phyloP scores from a whole-genome alignment of 371 early-diverging fungal species.

The Rhizopus arrhizus region DNA sequence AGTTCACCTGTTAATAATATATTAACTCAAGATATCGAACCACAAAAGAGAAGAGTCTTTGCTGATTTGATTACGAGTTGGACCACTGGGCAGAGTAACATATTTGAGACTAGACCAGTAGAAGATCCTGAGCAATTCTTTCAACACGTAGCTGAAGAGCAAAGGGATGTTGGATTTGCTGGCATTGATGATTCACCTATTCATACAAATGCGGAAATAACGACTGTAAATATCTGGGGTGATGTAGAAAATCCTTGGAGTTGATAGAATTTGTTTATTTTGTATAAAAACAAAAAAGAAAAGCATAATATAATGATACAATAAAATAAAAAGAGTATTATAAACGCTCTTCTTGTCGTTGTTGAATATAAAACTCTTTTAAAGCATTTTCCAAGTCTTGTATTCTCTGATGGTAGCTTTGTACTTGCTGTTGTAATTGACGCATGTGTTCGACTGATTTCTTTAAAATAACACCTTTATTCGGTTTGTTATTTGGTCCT shows the following conservation, averaged over 20 bases:
- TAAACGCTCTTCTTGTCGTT: neutral
- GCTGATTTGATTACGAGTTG: conserved; percentile 52
- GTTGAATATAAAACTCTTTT: conserved; percentile 19
- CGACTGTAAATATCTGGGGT: conserved; percentile 2
- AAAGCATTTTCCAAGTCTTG: conserved; percentile 67
- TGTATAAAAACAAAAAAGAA: conserved; percentile 4
- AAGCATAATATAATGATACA: neutral
- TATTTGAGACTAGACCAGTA: neutral
- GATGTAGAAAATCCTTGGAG: conserved; percentile 31
- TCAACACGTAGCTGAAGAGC: conserved; percentile 39
- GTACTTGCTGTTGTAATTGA: conserved; percentile 64
- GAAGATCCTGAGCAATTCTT: conserved; percentile 35
- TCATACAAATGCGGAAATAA: neutral
- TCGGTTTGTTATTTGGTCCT: conserved; percentile 79
- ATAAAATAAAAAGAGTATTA: neutral
- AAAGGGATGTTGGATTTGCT: conserved; percentile 49
- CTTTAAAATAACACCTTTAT: conserved; percentile 82
- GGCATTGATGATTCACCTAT: conserved; percentile 29
- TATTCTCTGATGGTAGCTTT: conserved; percentile 60
- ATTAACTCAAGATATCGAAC: conserved; percentile 33
- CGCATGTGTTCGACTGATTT: conserved; percentile 90
- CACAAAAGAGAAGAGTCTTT: conserved; percentile 45
- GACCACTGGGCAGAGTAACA: conserved; percentile 27
- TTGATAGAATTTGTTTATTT: conserved; percentile 7
- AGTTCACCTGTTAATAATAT: conserved; percentile 19